Percentiles rank a stretch among this genome's conserved stretches.
Conservation (phyloP, 768 basidiomycete genomes). For the Boletus eberwhitei region DNA sequence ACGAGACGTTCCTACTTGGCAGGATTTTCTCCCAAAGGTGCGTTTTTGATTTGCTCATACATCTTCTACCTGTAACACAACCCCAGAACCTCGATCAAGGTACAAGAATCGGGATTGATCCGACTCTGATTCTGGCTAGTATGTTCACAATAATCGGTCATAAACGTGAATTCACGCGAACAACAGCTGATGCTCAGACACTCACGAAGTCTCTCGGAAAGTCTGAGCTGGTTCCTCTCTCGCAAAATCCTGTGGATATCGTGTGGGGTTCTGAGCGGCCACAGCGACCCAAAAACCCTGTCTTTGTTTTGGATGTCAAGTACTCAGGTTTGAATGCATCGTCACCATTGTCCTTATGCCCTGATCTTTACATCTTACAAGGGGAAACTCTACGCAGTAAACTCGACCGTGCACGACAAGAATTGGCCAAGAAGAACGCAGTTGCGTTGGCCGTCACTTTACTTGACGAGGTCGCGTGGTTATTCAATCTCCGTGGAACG, state of each 20-base stretch:
- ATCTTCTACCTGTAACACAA: not conserved
- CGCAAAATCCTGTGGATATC: conserved; percentile 71
- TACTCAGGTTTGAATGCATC: conserved; percentile 54
- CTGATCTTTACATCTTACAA: conserved; percentile 13
- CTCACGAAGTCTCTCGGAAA: conserved; percentile 55
- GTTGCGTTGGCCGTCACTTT: conserved; percentile 75
- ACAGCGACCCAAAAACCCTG: conserved; percentile 57
- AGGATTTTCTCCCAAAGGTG: conserved; percentile 79
- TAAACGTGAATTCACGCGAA: not conserved
- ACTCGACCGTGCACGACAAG: conserved; percentile 60
- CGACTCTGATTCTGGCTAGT: conserved; percentile 70
- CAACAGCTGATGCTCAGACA: conserved; percentile 59
- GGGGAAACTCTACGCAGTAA: conserved; percentile 67
- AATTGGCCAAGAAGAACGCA: conserved; percentile 52
- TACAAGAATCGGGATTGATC: conserved; percentile 78
- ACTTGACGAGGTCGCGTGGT: conserved; percentile 94
- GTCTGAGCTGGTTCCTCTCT: conserved; percentile 66
- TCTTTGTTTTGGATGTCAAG: conserved; percentile 69
- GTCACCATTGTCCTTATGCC: not conserved
- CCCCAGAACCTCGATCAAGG: conserved; percentile 57
- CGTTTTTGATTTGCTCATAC: not conserved
- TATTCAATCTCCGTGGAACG: conserved; percentile 87
- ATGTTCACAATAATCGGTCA: conserved; percentile 14
- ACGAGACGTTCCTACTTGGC: conserved; percentile 85
- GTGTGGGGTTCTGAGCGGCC: conserved; percentile 75